phyloP scores from a whole-genome alignment of 2,329 filamentous ascomycete genomes.

The Saccharata proteae region DNA sequence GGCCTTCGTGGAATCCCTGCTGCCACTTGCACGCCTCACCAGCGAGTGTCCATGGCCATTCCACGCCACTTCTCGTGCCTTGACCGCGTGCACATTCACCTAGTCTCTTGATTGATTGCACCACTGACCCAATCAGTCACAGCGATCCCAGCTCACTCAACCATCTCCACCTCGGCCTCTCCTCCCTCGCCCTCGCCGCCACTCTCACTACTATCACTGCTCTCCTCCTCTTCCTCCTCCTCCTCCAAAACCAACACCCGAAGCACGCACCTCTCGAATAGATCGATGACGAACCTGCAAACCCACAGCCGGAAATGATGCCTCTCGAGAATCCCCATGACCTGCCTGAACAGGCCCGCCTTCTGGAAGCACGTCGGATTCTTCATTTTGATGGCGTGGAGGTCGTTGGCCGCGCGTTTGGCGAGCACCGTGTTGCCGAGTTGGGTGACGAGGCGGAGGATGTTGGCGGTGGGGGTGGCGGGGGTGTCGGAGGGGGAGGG shows the following conservation, averaged over 20 bases:
- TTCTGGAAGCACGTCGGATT: conserved; percentile 65
- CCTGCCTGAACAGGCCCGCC: conserved; percentile 67
- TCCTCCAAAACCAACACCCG: conserved; percentile 72
- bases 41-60: too few species aligned
- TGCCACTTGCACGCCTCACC: too few species aligned
- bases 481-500: too few species aligned
- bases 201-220: not conserved
- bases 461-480: conserved; percentile 62
- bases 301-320: conserved; percentile 83
- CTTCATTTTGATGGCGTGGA: conserved; percentile 61
- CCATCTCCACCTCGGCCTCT: not conserved
- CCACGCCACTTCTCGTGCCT: too few species aligned
- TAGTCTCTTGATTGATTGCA: too few species aligned
- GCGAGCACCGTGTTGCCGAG: conserved; percentile 88
- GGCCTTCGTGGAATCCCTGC: too few species aligned
- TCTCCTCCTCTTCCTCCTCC: conserved; percentile 31
- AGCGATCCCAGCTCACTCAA: too few species aligned
- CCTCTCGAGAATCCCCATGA: conserved; percentile 72
- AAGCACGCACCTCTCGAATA: conserved; percentile 87
- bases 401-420: conserved; percentile 71
- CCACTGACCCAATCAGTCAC: too few species aligned
- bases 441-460: conserved; percentile 74
- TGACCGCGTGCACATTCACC: too few species aligned
- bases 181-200: not conserved
- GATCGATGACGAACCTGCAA: conserved; percentile 78